Conservation (phyloP, 1,284 basidiomycete genomes). For the Filobasidium uniguttulatum region DNA sequence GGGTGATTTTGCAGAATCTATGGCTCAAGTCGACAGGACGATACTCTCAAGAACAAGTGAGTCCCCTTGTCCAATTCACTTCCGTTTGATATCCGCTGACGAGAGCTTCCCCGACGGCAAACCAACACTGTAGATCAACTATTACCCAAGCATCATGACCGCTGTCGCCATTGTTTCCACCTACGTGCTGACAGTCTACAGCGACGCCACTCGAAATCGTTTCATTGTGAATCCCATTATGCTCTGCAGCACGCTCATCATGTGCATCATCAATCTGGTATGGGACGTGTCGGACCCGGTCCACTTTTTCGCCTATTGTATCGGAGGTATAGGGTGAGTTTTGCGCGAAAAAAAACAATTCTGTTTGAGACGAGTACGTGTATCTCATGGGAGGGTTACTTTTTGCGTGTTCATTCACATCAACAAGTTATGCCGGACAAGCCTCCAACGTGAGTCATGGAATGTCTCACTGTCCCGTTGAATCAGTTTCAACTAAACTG, state of each 20-base stretch:
- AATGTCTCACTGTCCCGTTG: not conserved
- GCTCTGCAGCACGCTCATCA: conserved; percentile 22
- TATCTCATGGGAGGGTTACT: too few species aligned
- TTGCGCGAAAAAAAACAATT: too few species aligned
- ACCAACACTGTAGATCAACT: not conserved
- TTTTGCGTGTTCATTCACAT: not conserved
- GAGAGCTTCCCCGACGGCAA: not conserved
- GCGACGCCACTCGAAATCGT: conserved; percentile 24
- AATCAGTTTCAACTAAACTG: not conserved
- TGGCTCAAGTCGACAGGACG: conserved; percentile 13
- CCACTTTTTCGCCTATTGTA: conserved; percentile 28
- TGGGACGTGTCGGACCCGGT: conserved; percentile 23
- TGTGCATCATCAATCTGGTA: conserved; percentile 24
- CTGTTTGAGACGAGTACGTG: not conserved
- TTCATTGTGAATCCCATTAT: conserved; percentile 33
- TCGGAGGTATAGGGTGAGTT: conserved; percentile 21
- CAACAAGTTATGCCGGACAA: conserved; percentile 26
- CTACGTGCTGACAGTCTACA: conserved; percentile 22
- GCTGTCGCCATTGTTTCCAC: conserved; percentile 27
- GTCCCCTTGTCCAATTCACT: not conserved
- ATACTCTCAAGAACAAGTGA: not conserved
- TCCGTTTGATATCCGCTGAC: not conserved
- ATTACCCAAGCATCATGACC: conserved; percentile 20
- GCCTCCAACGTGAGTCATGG: conserved; percentile 22
- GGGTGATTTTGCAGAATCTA: not conserved